Percentiles rank a stretch among this genome's conserved stretches.
Evolutionary conservation across 768 basidiomycete genomes (phyloP).

Genomic region (Lactarius pseudohatsudake): DNA sequence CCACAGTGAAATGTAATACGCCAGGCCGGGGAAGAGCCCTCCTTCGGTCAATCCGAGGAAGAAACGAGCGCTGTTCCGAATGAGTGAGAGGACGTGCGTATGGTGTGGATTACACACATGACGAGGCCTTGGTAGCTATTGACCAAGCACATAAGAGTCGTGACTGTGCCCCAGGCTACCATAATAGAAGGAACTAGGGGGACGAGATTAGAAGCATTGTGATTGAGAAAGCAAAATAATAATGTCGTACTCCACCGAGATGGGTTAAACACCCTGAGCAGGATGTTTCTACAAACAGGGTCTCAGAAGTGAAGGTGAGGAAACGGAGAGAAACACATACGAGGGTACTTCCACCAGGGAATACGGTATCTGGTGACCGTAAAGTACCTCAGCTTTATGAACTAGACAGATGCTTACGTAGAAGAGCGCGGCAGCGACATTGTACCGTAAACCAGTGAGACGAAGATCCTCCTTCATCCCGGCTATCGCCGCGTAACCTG

Average conservation of each 20-base stretch:
- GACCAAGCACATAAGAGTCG: constrained; percentile 42
- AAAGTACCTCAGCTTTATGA: background rate
- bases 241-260: constrained; percentile 39
- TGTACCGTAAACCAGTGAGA: constrained; percentile 39
- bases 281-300: constrained; percentile 37
- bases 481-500: constrained; percentile 38
- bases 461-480: constrained; percentile 43
- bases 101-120: constrained; percentile 33
- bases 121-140: constrained; percentile 36
- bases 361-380: constrained; percentile 37
- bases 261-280: constrained; percentile 39
- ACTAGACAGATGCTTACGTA: constrained; percentile 32
- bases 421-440: constrained; percentile 42
- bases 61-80: constrained; percentile 37
- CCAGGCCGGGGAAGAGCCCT: constrained; percentile 42
- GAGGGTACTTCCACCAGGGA: constrained; percentile 41
- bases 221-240: constrained; percentile 1
- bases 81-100: background rate
- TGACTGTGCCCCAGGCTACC: constrained; percentile 43
- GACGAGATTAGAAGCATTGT: constrained; percentile 11
- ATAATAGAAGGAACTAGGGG: constrained; percentile 42
- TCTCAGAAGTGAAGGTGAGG: background rate
- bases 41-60: constrained; percentile 51
- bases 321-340: constrained; percentile 30
- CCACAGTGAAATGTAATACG: constrained; percentile 56